These are phyloP conservation scores for Exophiala bonariae DNA, from an alignment of 2,329 filamentous ascomycete genomes.

Conservation along the genomic window DNA sequence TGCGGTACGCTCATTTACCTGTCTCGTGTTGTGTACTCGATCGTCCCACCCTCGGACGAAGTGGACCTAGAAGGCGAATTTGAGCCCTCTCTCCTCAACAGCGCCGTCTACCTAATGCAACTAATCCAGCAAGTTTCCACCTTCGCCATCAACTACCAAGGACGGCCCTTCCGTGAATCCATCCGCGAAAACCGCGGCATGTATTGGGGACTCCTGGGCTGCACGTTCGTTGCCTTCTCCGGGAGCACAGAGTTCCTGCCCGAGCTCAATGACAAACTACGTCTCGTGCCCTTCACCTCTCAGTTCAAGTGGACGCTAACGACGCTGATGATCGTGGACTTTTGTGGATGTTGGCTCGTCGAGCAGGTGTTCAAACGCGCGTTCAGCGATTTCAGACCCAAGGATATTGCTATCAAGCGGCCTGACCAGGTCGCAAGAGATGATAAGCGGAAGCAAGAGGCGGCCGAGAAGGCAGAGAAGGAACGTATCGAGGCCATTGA, in stretches of 20 bases:
- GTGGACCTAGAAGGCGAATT: constrained; percentile 96
- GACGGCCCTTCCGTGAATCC: constrained; percentile 92
- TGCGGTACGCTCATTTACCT: constrained; percentile 94
- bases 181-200: constrained; percentile 95
- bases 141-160: constrained; percentile 99
- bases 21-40: constrained; percentile 78
- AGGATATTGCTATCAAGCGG: constrained; percentile 85
- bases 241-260: constrained; percentile 95
- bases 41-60: constrained; percentile 68
- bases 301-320: constrained; percentile 92
- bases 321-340: constrained; percentile 81
- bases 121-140: constrained; percentile 99
- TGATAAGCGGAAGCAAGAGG: constrained; percentile 63
- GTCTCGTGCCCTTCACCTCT: constrained; percentile 81
- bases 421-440: constrained; percentile 84
- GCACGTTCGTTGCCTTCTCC: constrained; percentile 85
- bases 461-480: constrained; percentile 41
- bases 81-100: constrained; percentile 88
- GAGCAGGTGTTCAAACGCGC: constrained; percentile 80
- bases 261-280: constrained; percentile 90
- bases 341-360: constrained; percentile 79
- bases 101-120: constrained; percentile 92
- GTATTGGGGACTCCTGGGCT: constrained; percentile 94
- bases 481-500: constrained; percentile 29
- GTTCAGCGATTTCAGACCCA: constrained; percentile 89